These are phyloP conservation scores for Cyclotella kingstonii DNA, from an alignment of 108 stramenopile species.

Conservation along the genomic window DNA sequence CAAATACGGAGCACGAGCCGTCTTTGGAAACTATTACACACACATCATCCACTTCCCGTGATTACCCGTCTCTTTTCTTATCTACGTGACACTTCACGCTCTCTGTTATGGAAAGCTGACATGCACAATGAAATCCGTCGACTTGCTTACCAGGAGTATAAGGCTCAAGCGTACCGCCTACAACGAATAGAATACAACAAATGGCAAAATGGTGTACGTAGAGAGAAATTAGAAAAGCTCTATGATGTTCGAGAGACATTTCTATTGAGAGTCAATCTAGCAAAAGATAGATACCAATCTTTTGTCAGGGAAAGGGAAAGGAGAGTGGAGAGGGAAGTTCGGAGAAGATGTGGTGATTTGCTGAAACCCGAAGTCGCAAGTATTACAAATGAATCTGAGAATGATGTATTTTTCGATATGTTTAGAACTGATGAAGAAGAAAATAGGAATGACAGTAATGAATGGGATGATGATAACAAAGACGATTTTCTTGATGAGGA, in stretches of 20 bases:
- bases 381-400: background rate
- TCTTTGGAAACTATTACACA: constrained; percentile 49
- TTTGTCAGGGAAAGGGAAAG: constrained; percentile 42
- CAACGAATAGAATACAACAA: constrained; percentile 17
- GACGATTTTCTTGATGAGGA: background rate
- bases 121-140: constrained; percentile 42
- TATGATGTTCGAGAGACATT: constrained; percentile 56
- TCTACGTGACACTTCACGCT: constrained; percentile 33
- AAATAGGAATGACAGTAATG: constrained; percentile 23
- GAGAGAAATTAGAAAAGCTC: constrained; percentile 40
- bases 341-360: constrained; percentile 17
- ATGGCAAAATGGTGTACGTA: constrained; percentile 37
- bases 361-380: background rate
- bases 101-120: constrained; percentile 47
- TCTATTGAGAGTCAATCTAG: constrained; percentile 29
- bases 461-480: constrained; percentile 6
- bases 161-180: background rate
- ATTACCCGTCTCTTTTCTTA: constrained; percentile 28
- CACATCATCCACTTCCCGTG: constrained; percentile 27
- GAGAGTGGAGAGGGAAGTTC: constrained; percentile 24
- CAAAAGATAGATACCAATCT: constrained; percentile 20
- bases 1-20: constrained; percentile 17
- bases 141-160: constrained; percentile 32
- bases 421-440: constrained; percentile 11
- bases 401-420: background rate